Evolutionary conservation across 2,329 filamentous ascomycete genomes (phyloP), one percentile per base, ranked within the genome.

Genomic region (Pseudogymnoascus sp.): DNA sequence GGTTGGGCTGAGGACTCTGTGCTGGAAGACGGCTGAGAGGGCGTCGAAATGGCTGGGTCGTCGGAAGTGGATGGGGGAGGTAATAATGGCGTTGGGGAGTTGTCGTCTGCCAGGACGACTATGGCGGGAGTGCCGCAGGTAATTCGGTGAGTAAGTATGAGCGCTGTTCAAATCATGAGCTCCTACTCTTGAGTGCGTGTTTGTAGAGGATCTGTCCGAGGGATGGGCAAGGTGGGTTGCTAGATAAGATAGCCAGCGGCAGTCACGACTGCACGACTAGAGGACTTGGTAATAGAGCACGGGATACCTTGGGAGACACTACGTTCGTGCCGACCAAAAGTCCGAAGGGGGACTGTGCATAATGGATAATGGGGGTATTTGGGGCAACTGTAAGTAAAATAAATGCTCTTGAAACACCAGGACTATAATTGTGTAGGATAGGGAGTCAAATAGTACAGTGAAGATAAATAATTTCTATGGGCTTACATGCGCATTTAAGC

Each of bases 51-150:
- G 78, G 82, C 76, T 81, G 84, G 83, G 80, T 82, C 77, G 86
- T 87, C 87, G 84, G 87, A 78, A 80, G 82, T 80, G 84, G 82
- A 79, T 82, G 82, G 83, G 82, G 83, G 83, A 82, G 83, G 76
- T 76, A 74, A 57, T 57, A 35, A 69, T 69, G 71, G 75, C 75
- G 78, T 76, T 74, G 78, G 79, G 77, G 83, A 79, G 75, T 73
- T 79, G 80, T 85, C 83, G 84, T 88, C 83, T 83, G 87, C 88
- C 88, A 90, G 87, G 82, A 86, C 87, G 86, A 85, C 78, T 76
- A 71, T 76, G 78, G 78, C 78, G 79, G 82, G 78, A 77, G 66
- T 73, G 76, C 79, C 76, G 75, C 77, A 72, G 70, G 65, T 65
- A 60, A 57, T 23, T 57, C 28, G 44, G 44, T 28, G 63, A 44